Base-by-base conservation (phyloP, 2,329 filamentous ascomycete species). In the Torrubiellomyces zombiae region DNA sequence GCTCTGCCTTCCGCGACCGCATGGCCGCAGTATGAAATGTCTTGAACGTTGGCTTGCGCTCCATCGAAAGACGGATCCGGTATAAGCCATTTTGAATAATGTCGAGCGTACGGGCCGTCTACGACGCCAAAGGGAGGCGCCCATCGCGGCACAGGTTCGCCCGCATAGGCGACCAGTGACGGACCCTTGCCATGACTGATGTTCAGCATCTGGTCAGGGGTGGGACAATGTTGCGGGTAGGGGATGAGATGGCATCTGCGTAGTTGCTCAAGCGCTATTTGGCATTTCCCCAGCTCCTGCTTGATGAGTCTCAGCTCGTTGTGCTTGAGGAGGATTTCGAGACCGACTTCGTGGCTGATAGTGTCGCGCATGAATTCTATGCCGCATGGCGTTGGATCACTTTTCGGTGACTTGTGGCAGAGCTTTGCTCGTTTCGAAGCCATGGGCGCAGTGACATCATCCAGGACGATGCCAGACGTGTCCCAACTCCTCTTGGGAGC, bases 21-120 rank as follows among this genome's bases (percentile, higher is more conserved):
- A 29, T 53, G 52, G 19, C 49, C 43, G 25, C 47, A 41, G 30
- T 60, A 58, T 29, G 48, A 35, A 23, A 50, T 47, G 16, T 51
- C 50, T 29, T 55, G 51, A 40, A 51, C 49, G 36, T 63, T 56
- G 21, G 57, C 56, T 30, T 62, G 53, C 19, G 63, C 45, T 29
- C 76, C 78, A 47, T 94, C 86, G 50, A 95, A 95, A 24, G 69
- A 69, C 29, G 78, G 67, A 50, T 94, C 83, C 25, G 79, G 80
- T 31, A 95, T 74, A 37, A 98, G 69, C 89, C 89, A 98, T 59
- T 80, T 82, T 45, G 82, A 75, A 53, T 94, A 94, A 55, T 95
- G 89, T 38, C 83, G 75, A 32, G 83, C 75, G 53, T 95, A 95
- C 3, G 89, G 85, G 8, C 89, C 89, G 40, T 94, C 81, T 10